Evolutionary conservation across 2,329 filamentous ascomycete species (phyloP), one percentile per base, ranked within the genome.

Genomic region (Sporothrix humicola): DNA sequence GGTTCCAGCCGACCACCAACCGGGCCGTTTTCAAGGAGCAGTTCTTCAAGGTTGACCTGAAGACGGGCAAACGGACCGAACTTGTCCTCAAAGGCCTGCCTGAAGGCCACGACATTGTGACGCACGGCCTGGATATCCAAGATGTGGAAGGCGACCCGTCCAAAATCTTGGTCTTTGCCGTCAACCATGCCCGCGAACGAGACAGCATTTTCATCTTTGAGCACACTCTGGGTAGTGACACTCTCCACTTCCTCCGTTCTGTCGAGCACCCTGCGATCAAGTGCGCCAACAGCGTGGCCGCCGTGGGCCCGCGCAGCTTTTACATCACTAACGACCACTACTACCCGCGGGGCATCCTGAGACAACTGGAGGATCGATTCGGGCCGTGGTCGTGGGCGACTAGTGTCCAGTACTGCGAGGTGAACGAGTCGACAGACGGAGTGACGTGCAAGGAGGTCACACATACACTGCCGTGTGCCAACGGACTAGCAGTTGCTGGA

Each of bases 321-420:
- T 71, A 61, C 56, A 31, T 71, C 23, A 61, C 69, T 20, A 71
- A 71, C n/a, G 69, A 71, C 56, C 69, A 71, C 69, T 71, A 71
- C 58, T 71, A 56, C 20, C 37, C 46, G 17, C 46, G 52, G 13
- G 69, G 58, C 15, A 9, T 44, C 1, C 42, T 71, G 6, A 54
- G 69, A 0, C 13, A 46, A 8, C 69, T 71, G 12, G 69, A 71
- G 23, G 54, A 61, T n/a, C 20, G 26, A 2, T 63, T 71, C 7
- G 69, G 69, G 4, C 69, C 69, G 6, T 71, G 69, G 69, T 46
- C 69, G 20, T 71, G 69, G 69, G 69, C 69, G 6, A 71, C 69
- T 8, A 31, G 31, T 42, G 69, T 56, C n/a, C 69, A 71, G 54
- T 61, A 71, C 69, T 71, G 69, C 44, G n/a, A 13, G 2, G 69